These are phyloP conservation scores for Tricholoma matsutake DNA, from an alignment of 768 basidiomycete species.

Conservation along the genomic window DNA sequence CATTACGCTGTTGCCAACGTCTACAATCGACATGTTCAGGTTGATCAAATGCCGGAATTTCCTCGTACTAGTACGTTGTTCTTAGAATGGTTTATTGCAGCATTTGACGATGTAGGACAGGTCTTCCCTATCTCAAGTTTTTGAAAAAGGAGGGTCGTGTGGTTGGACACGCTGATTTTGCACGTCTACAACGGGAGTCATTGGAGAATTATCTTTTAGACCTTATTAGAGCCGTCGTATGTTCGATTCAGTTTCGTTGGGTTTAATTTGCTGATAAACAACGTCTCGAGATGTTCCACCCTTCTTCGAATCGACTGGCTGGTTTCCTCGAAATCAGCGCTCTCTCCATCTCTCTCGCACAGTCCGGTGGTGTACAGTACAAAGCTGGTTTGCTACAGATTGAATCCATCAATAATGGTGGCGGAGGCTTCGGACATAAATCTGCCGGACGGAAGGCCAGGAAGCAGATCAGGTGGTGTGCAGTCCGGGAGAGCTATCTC, in stretches of 20 bases:
- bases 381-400: conserved; percentile 85
- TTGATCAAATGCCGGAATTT: conserved; percentile 86
- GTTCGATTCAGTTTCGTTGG: conserved; percentile 20
- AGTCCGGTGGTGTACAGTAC: conserved; percentile 80
- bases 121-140: conserved; percentile 89
- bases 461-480: conserved; percentile 82
- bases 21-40: conserved; percentile 54
- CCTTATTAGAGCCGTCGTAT: conserved; percentile 85
- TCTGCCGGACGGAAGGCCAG: conserved; percentile 55
- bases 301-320: conserved; percentile 83
- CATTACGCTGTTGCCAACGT: conserved; percentile 88
- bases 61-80: conserved; percentile 65
- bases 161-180: conserved; percentile 70
- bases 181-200: conserved; percentile 74
- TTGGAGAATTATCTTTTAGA: conserved; percentile 87
- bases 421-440: conserved; percentile 62
- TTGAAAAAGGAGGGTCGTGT: conserved; percentile 61
- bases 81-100: background rate
- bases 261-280: background rate
- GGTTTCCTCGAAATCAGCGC: conserved; percentile 92
- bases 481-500: conserved; percentile 88
- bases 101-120: conserved; percentile 32
- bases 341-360: conserved; percentile 76
- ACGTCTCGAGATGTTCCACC: conserved; percentile 85
- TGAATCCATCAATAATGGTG: conserved; percentile 48